Evolutionary conservation across 129 eudicot species (phyloP).

Genomic region (Chrysanthemum lavandulifolium): DNA sequence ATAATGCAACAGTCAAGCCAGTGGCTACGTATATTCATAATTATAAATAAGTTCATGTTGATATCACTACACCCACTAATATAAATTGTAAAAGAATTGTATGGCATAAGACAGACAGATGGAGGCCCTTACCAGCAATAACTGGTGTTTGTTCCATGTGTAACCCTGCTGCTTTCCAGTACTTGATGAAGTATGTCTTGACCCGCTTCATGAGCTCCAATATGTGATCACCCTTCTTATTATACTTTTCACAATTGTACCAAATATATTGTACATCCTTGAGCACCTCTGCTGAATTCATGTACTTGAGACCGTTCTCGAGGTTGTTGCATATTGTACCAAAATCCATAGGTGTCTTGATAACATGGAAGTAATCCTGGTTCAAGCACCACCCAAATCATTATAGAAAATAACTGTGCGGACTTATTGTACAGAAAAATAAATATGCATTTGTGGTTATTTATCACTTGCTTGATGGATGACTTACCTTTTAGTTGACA

Average conservation of each 20-base stretch:
- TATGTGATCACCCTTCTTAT: conserved; percentile 65
- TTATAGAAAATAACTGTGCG: not conserved
- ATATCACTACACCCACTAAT: not conserved
- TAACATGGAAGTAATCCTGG: conserved; percentile 77
- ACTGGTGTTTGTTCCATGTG: conserved; percentile 37
- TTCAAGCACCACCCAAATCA: conserved; percentile 17
- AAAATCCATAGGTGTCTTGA: conserved; percentile 87
- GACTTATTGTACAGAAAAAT: no score
- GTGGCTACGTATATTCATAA: no score
- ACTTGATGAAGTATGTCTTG: conserved; percentile 47
- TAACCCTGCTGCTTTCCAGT: conserved; percentile 62
- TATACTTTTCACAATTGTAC: conserved; percentile 68
- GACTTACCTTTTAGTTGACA: not conserved
- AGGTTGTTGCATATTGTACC: conserved; percentile 71
- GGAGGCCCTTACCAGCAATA: conserved; percentile 36
- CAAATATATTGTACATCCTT: conserved; percentile 70
- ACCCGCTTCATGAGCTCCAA: conserved; percentile 72
- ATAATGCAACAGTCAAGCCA: not conserved
- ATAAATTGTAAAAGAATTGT: not conserved
- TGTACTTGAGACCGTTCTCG: conserved; percentile 69
- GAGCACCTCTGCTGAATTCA: conserved; percentile 61
- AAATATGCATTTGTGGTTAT: not conserved
- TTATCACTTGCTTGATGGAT: not conserved
- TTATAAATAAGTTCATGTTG: not conserved
- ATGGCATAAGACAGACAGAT: not conserved